phyloP scores from a whole-genome alignment of 1,284 basidiomycete species.

The Trametes sp. region DNA sequence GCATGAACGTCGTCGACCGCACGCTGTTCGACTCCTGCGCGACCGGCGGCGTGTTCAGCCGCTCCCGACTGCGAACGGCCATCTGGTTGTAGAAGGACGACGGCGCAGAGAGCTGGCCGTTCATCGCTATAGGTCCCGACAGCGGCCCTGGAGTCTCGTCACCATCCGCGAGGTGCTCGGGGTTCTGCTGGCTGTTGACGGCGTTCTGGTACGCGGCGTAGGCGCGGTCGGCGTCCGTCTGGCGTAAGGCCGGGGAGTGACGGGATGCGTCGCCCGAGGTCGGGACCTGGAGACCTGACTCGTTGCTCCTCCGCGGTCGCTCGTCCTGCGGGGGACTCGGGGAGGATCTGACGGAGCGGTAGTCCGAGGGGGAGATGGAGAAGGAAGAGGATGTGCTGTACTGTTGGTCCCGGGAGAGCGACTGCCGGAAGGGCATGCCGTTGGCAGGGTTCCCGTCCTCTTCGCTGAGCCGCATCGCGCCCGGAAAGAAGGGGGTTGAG shows the following conservation, averaged over 20 bases:
- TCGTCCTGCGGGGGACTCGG: conserved; percentile 64
- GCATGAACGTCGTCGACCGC: conserved; percentile 43
- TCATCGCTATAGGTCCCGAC: conserved; percentile 31
- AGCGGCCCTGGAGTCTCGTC: conserved; percentile 51
- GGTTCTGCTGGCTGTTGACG: conserved; percentile 54
- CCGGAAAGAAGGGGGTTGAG: conserved; percentile 84
- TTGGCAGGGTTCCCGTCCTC: conserved; percentile 56
- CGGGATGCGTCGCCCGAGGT: conserved; percentile 47
- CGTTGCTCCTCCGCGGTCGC: conserved; percentile 39
- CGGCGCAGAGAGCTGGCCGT: conserved; percentile 31
- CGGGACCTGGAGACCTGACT: conserved; percentile 38
- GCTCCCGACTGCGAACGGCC: conserved; percentile 38
- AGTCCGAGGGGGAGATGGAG: conserved; percentile 68
- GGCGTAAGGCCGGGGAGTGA: conserved; percentile 55
- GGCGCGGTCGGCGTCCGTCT: conserved; percentile 54
- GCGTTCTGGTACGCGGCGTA: conserved; percentile 53
- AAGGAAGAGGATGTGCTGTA: conserved; percentile 61
- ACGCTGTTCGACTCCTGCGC: conserved; percentile 50
- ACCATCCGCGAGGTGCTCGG: conserved; percentile 62
- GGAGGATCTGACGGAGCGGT: conserved; percentile 71
- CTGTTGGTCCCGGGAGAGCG: conserved; percentile 57
- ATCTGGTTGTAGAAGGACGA: conserved; percentile 35
- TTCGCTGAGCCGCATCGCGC: conserved; percentile 61
- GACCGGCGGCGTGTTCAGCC: conserved; percentile 50
- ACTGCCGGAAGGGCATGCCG: conserved; percentile 54